Conservation (phyloP, 148 eudicot species). For the Silene latifolia region DNA sequence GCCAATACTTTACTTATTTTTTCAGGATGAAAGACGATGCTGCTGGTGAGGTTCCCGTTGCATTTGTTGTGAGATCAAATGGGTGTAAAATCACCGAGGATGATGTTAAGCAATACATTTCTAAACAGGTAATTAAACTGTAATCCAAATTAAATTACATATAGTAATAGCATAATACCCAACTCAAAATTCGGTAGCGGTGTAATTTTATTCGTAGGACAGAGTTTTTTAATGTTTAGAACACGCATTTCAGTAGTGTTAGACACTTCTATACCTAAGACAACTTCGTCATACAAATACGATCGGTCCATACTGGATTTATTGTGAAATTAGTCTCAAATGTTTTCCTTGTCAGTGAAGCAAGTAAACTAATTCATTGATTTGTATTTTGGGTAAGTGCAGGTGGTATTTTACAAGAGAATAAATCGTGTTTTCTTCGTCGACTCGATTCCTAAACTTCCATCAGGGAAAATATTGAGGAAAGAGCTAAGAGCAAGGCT, state of each 20-base stretch:
- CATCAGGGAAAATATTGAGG: slow-evolving; percentile 88
- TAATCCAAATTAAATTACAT: no score
- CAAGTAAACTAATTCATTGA: not conserved
- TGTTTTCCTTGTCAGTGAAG: no score
- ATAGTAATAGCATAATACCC: no score
- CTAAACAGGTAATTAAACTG: slow-evolving; percentile 56
- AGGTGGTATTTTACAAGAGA: slow-evolving; percentile 93
- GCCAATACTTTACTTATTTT: not conserved
- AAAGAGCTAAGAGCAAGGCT: slow-evolving; percentile 86
- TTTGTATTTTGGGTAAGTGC: not conserved
- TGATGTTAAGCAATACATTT: slow-evolving; percentile 64
- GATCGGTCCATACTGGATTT: no score
- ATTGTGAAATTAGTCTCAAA: no score
- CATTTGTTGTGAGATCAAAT: slow-evolving; percentile 69
- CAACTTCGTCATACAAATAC: no score
- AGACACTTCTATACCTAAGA: no score
- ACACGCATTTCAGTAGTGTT: no score
- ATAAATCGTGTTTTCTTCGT: slow-evolving; percentile 58
- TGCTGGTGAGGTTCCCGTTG: slow-evolving; percentile 92
- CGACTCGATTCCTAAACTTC: slow-evolving; percentile 80
- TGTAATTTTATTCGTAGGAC: no score
- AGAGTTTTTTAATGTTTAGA: no score
- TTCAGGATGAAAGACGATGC: slow-evolving; percentile 77
- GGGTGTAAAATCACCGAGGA: slow-evolving; percentile 70
- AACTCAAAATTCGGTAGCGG: no score